phyloP scores from a whole-genome alignment of 2,329 filamentous ascomycete genomes.

The Malbranchea zuffiana region DNA sequence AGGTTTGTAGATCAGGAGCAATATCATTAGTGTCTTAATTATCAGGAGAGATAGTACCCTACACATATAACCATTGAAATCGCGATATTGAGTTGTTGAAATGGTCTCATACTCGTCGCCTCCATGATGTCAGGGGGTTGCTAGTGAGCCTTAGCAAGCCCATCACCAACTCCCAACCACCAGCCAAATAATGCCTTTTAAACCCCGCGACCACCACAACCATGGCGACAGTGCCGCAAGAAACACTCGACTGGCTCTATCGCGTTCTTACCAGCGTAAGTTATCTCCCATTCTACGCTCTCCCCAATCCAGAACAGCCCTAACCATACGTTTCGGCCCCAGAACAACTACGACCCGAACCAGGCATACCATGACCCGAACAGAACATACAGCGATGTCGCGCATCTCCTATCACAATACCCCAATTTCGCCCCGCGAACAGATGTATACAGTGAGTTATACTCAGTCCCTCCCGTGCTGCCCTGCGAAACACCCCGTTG shows the following conservation, averaged over 20 bases:
- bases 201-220: not conserved
- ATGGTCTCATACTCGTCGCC: not conserved
- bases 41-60: too few species aligned
- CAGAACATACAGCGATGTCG: constrained; percentile 84
- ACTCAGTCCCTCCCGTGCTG: not conserved
- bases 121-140: not conserved
- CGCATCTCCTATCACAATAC: constrained; percentile 66
- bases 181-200: constrained; percentile 1
- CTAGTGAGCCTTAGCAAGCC: not conserved
- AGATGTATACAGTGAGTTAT: constrained; percentile 79
- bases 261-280: constrained; percentile 69
- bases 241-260: constrained; percentile 90
- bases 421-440: constrained; percentile 74
- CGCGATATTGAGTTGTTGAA: not conserved
- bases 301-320: constrained; percentile 8
- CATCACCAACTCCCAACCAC: not conserved
- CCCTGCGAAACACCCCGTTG: not conserved
- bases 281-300: constrained; percentile 1
- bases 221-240: constrained; percentile 62
- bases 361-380: constrained; percentile 92
- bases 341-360: constrained; percentile 23
- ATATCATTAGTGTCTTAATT: not conserved
- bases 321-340: constrained; percentile 7
- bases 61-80: too few species aligned
- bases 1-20: not conserved